Conservation (phyloP, 345 rosid species). For the Carallia brachiata region DNA sequence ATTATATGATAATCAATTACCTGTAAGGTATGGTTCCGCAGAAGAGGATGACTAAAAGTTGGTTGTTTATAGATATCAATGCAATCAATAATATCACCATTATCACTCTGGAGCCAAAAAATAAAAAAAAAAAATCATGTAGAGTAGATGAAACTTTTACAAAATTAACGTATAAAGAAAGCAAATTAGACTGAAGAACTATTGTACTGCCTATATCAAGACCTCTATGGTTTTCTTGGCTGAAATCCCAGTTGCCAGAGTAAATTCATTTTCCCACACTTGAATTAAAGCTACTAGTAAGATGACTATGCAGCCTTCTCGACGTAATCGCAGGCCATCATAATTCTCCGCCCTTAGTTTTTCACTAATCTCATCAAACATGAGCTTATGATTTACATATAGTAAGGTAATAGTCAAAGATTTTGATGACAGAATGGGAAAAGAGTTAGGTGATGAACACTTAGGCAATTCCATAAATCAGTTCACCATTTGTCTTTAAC, state of each 20-base stretch:
- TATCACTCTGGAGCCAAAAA: no score
- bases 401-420: no score
- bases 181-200: background rate
- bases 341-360: no score
- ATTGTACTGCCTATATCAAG: no score
- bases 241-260: background rate
- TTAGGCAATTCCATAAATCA: no score
- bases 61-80: slow-evolving; percentile 21
- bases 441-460: no score
- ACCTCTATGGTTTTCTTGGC: background rate
- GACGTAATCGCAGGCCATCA: background rate
- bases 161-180: background rate
- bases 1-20: background rate
- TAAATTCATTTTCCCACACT: background rate
- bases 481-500: no score
- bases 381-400: no score
- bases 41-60: slow-evolving; percentile 31
- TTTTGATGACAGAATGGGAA: no score
- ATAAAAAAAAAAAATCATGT: no score
- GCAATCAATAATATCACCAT: no score
- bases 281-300: background rate
- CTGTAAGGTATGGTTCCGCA: slow-evolving; percentile 23
- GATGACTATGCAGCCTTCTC: background rate
- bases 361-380: no score
- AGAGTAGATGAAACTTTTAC: background rate